These are phyloP conservation scores for Hyaloperonospora brassicae DNA, from an alignment of 352 stramenopile genomes.

Conservation along the genomic window DNA sequence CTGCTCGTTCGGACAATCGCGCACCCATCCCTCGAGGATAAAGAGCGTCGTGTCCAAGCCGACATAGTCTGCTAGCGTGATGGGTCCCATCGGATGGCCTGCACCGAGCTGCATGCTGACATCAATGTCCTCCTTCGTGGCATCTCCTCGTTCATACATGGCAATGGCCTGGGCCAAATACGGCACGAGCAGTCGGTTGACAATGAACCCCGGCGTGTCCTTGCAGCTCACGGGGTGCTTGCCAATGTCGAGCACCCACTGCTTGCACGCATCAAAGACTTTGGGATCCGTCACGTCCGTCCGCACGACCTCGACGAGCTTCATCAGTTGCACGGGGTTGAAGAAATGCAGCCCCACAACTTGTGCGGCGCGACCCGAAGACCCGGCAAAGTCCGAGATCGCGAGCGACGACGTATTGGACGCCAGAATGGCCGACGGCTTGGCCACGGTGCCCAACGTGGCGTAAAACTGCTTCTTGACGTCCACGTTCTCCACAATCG, in stretches of 20 bases:
- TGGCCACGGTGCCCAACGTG: constrained; percentile 86
- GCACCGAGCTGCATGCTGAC: constrained; percentile 95
- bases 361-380: constrained; percentile 85
- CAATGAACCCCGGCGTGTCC: constrained; percentile 97
- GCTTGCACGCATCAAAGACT: constrained; percentile 88
- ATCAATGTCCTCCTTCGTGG: constrained; percentile 95
- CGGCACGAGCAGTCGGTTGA: constrained; percentile 89
- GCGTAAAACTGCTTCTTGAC: constrained; percentile 91
- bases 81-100: constrained; percentile 95
- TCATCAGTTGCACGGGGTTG: constrained; percentile 93
- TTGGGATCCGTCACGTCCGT: constrained; percentile 88
- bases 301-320: constrained; percentile 94
- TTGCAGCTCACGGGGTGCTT: constrained; percentile 93
- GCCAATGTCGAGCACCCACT: constrained; percentile 88
- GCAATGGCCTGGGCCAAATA: constrained; percentile 84
- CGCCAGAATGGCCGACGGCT: constrained; percentile 90
- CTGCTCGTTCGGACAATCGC: constrained; percentile 92
- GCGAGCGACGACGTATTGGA: constrained; percentile 94
- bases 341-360: constrained; percentile 99
- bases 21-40: constrained; percentile 93
- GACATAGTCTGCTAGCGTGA: constrained; percentile 93
- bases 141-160: constrained; percentile 92
- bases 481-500: constrained; percentile 96
- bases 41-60: constrained; percentile 94
- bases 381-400: constrained; percentile 92